A percentile compares a stretch with the other conserved stretches of the same genome.
phyloP scores from a whole-genome alignment of 495 filamentous ascomycete genomes.

The Aspergillus diversus region DNA sequence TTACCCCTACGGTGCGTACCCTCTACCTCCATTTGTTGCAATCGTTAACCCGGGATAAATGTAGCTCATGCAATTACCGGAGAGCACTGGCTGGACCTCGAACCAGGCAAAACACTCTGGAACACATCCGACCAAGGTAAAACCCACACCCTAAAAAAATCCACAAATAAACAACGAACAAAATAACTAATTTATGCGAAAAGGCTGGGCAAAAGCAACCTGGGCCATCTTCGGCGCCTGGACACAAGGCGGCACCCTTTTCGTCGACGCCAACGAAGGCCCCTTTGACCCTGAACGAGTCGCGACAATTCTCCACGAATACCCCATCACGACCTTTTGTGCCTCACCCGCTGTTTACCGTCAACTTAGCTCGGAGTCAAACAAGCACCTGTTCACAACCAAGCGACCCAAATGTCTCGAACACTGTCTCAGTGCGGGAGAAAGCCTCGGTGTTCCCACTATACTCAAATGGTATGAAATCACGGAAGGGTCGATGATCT shows the following conservation, averaged over 20 bases:
- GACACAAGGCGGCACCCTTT: background rate
- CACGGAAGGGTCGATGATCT: background rate
- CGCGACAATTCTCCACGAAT: background rate
- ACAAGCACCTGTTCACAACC: background rate
- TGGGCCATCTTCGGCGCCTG: background rate
- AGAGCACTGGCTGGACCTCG: background rate
- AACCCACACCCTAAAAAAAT: background rate
- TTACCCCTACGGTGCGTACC: background rate
- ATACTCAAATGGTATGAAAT: background rate
- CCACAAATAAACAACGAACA: background rate
- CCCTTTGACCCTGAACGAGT: background rate
- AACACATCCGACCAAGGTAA: background rate
- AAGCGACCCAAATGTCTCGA: background rate
- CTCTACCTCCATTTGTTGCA: background rate
- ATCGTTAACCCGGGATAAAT: background rate
- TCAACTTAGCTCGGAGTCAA: background rate
- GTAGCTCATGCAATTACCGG: background rate
- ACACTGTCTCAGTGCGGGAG: background rate
- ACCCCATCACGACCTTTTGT: background rate
- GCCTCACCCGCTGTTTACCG: background rate
- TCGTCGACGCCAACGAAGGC: background rate
- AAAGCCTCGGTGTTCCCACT: background rate
- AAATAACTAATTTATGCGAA: background rate
- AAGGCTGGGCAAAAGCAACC: background rate
- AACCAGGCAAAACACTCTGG: background rate